Percentiles rank a stretch among this genome's conserved stretches.
These are phyloP conservation scores for Paramecium pentaurelia DNA, from an alignment of 73 alveolate genomes.

Conservation along the genomic window DNA sequence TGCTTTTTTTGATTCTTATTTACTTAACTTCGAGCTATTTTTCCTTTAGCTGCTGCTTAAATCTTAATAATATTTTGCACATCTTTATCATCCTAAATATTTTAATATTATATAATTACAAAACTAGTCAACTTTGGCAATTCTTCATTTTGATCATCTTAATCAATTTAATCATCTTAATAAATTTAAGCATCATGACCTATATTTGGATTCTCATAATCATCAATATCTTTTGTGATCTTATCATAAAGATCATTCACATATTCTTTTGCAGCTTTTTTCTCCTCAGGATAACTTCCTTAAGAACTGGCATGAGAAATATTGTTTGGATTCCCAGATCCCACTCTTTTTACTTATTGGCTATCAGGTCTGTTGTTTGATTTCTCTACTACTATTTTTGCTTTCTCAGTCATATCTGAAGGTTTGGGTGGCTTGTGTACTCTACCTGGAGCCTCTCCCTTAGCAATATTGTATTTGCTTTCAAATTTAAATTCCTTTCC, in stretches of 20 bases:
- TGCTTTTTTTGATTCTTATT: background rate
- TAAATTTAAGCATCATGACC: background rate
- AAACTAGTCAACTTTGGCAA: background rate
- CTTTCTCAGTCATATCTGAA: background rate
- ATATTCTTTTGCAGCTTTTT: slow-evolving; percentile 10
- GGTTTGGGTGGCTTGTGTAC: background rate
- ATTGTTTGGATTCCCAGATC: background rate
- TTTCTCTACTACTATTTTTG: background rate
- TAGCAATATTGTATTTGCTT: background rate
- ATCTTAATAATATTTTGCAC: background rate
- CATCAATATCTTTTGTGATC: background rate
- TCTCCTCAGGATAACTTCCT: slow-evolving; percentile 3
- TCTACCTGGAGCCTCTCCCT: background rate
- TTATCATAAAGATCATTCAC: background rate
- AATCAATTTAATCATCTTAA: background rate
- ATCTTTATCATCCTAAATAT: background rate
- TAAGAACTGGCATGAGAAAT: background rate
- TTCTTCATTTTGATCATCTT: background rate
- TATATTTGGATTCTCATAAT: background rate
- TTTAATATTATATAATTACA: background rate
- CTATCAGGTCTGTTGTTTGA: background rate
- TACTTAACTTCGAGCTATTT: background rate
- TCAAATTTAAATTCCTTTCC: slow-evolving; percentile 49
- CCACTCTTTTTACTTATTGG: background rate
- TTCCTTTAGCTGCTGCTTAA: background rate